A percentile compares a stretch with the other conserved stretches of the same genome.
Evolutionary conservation across 1,284 basidiomycete species (phyloP).

Genomic region (Puccinia triticina): DNA sequence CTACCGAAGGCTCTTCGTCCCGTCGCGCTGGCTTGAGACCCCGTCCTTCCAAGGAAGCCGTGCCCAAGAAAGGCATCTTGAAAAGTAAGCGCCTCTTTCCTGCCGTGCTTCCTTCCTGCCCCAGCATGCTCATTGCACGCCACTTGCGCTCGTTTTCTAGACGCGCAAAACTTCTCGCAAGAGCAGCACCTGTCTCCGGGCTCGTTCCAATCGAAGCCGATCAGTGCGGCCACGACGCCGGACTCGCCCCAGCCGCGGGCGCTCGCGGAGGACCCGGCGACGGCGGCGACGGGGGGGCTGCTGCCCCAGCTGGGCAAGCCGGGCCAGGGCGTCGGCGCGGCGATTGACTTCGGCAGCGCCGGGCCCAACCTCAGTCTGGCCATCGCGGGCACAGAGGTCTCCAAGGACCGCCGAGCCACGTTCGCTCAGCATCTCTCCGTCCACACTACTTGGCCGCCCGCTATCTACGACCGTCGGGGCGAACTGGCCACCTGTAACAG

Average conservation of each 20-base stretch:
- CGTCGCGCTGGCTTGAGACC: slow-evolving; percentile 65
- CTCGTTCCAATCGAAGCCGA: neutral
- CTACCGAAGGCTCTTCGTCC: slow-evolving; percentile 63
- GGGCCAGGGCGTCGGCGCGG: too few relatives aligned
- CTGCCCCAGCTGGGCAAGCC: neutral
- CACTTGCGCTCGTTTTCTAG: neutral
- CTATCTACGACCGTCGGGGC: slow-evolving; percentile 87
- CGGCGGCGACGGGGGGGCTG: neutral
- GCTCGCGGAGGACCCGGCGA: neutral
- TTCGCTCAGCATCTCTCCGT: slow-evolving; percentile 91
- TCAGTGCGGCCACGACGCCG: slow-evolving; percentile 1
- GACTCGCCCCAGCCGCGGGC: neutral
- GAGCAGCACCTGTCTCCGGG: slow-evolving; percentile 1
- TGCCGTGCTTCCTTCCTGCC: neutral
- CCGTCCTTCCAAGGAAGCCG: slow-evolving; percentile 64
- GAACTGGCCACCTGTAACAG: slow-evolving; percentile 97
- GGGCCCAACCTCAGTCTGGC: neutral
- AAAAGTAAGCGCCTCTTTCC: slow-evolving; percentile 66
- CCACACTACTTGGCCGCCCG: slow-evolving; percentile 89
- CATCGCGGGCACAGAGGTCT: neutral
- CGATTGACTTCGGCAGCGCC: neutral
- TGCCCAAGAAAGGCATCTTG: slow-evolving; percentile 80
- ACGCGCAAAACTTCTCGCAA: slow-evolving; percentile 37
- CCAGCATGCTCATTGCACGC: too few relatives aligned
- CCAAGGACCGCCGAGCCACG: slow-evolving; percentile 63